Base-by-base conservation (phyloP, 192 early-diverging fungal genomes). In the Coemansia sp. region DNA sequence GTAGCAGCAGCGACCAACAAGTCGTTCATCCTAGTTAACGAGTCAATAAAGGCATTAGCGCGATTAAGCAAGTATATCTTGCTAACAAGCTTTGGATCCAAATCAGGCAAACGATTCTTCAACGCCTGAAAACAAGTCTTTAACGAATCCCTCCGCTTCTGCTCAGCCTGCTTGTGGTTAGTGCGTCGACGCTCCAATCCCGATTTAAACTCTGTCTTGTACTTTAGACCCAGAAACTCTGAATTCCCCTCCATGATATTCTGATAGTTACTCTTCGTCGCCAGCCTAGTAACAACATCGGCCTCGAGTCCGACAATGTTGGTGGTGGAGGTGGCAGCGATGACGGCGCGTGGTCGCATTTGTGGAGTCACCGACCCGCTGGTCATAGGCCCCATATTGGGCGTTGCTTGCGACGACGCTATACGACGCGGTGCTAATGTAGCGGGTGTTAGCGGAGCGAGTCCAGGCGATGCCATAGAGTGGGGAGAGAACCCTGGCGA, bases 111-210 rank as follows among this genome's bases (percentile, higher is more conserved):
- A 36, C 92, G 80, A 1, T 72, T 62, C 49, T 88, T 81, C 10
- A 99, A 78, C 10, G 90, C 84, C 41, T 98, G 94, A 74, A 99
- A 99, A 60, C 92, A 93, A 49, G 90, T 77, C 66, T 97, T 97
- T 5, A 99, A 88, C 34, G 92, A 92, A 71, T 99, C 97, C 9
- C 97, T 87, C 12, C 97, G 92, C 75, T 93, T 94, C 77, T 99
- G 97, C 76, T 99, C 97, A 3, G 96, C 95, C 49, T 95, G 91
- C 79, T 98, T 97, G 83, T 99, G 97, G 16, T 89, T 91, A 13
- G 91, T 93, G n/a, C 91, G 90, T 11, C 95, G 90, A 0, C 88
- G 79, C 75, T 96, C 94, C 52, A 96, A 79, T 0, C 92, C 92
- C 7, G 88, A 87, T 39, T 92, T 88, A 34, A 95, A 87, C 66